Evolutionary conservation across 805 yeast species (phyloP), one percentile per base, ranked within the genome.

Genomic region (Cyberlindnera petersonii): DNA sequence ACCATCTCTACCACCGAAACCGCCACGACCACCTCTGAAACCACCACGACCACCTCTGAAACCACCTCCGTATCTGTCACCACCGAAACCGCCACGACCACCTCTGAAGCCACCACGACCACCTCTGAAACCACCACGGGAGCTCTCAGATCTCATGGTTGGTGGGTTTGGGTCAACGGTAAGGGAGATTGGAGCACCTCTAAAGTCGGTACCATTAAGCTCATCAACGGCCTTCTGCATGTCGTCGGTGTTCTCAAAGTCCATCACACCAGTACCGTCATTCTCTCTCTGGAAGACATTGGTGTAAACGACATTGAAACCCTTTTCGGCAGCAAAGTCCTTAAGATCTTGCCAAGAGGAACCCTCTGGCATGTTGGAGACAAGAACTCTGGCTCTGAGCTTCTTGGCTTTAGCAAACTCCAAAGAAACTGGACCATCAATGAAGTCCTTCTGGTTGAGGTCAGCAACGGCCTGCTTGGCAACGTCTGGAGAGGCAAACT

Each of bases 291-390:
- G 61, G 49, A 66, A 65, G 42, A 67, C 73, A 44, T 67, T 65
- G 37, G 72, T 60, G 49, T 81, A 83, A 24, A 82, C 75, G 42
- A 87, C 84, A 43, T 77, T 74, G 48, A 72, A 61, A 47, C 74
- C 77, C 64, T 77, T 82, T 46, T 83, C 88, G 60, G 95, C 75
- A 49, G 87, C 88, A 59, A 86, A 79, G 68, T 91, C 98, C 70
- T 88, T 85, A 59, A 85, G 74, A 56, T 83, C 91, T 71, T 85
- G 93, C 94, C 94, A 85, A 36, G 86, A 79, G 42, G 85, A 72
- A 47, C 80, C 79, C 52, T 80, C 83, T 52, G 89, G 89, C 55
- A 85, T 69, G 63, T 77, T 77, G 51, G 75, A 64, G 24, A 84
- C 75, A 58, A 79, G 74, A 44, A 81, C 78, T 71, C 93, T 77